Base-by-base conservation (phyloP, 2,329 filamentous ascomycete genomes). In the Pyricularia grisea region DNA sequence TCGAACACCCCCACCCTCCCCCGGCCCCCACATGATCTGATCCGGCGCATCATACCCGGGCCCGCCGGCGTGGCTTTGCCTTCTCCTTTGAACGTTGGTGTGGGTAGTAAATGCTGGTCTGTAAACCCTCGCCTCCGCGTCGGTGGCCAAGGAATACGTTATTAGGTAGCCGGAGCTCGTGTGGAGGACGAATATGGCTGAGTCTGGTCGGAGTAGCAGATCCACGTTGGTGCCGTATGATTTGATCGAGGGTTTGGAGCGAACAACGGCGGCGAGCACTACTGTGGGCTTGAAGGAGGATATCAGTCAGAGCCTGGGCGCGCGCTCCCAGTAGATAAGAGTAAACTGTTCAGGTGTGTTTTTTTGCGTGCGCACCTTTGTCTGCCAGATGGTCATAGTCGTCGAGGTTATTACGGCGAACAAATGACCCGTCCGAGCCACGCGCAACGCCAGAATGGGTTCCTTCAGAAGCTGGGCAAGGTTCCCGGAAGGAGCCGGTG, bases 341-440 rank as follows among this genome's bases (percentile, higher is more conserved):
- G 28, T 36, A 42, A 68, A 30, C 66, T 25, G 66, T 36, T 67
- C 66, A 65, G 30, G 25, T 28, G 17, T n/a, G n/a, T n/a, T n/a
- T 33, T 63, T 75, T 58, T 27, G 64, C 14, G 65, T 20, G 28
- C 83, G 70, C 84, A 93, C 93, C 86, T 94, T 94, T 69, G 92
- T 94, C 81, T 99, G 95, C 95, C 95, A 99, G 73, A 99, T 85
- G n/a, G 92, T 93, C 78, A 99, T 88, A 14, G 92, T 91, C 1
- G 92, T 92, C 5, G 87, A 82, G 0, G 94, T 97, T 76, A 97
- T 92, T 65, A 93, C 93, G 67, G 92, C 92, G 79, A 99, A 97
- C 71, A 88, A 81, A 75, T 94, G 90, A 60, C 94, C 94, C 69
- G 87, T 90, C 64, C 94, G 88, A 2, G 94, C 92, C 60, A 93